Conservation (phyloP, 164 flowering plant genomes). For the Stephania yunnanensis region DNA sequence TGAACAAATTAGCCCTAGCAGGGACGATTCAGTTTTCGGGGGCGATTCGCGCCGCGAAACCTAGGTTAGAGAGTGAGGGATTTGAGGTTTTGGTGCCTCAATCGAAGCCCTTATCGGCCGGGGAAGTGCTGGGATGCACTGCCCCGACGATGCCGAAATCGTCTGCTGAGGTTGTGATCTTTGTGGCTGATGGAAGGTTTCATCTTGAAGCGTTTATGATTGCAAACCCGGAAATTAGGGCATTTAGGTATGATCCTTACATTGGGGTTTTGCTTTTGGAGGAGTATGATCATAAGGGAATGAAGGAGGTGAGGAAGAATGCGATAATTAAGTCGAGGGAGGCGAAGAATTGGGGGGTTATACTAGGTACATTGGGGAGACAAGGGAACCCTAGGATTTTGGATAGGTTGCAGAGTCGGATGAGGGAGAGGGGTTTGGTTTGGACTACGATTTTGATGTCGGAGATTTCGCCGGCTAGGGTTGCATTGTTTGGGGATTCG, state of each 20-base stretch:
- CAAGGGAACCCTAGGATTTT: slow-evolving; percentile 88
- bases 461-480: slow-evolving; percentile 66
- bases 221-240: slow-evolving; percentile 69
- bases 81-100: slow-evolving; percentile 75
- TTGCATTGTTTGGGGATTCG: slow-evolving; percentile 75
- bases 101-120: slow-evolving; percentile 79
- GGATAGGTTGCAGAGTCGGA: slow-evolving; percentile 58
- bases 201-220: slow-evolving; percentile 98
- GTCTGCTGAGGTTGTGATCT: slow-evolving; percentile 39
- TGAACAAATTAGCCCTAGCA: slow-evolving; percentile 46
- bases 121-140: slow-evolving; percentile 92
- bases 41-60: slow-evolving; percentile 67
- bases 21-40: slow-evolving; percentile 90
- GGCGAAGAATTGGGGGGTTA: slow-evolving; percentile 72
- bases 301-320: slow-evolving; percentile 67
- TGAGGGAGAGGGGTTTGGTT: slow-evolving; percentile 58
- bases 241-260: slow-evolving; percentile 88
- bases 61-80: slow-evolving; percentile 53
- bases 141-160: slow-evolving; percentile 50
- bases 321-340: slow-evolving; percentile 58
- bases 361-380: slow-evolving; percentile 89
- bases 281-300: slow-evolving; percentile 88
- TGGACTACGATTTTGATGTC: slow-evolving; percentile 80
- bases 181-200: slow-evolving; percentile 94
- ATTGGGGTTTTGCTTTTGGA: slow-evolving; percentile 73